A percentile compares a stretch with the other conserved stretches of the same genome.
Conservation (phyloP, 2,329 filamentous ascomycete species). For the Hypoxylon sp. region DNA sequence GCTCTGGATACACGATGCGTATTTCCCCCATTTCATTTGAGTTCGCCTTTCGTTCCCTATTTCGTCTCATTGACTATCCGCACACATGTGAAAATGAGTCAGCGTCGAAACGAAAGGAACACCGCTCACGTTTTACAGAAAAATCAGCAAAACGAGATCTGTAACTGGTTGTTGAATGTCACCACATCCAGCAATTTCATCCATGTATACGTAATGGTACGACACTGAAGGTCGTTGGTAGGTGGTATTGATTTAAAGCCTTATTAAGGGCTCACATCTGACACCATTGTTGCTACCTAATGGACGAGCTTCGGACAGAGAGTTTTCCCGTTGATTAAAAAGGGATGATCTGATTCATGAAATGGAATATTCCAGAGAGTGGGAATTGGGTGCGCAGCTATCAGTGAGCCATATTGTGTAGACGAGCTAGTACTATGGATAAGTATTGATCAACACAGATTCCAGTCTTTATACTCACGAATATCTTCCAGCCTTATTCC, state of each 20-base stretch:
- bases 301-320: neutral
- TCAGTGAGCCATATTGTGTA: neutral
- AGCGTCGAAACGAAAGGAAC: slow-evolving; percentile 3
- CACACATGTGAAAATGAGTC: neutral
- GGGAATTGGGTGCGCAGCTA: neutral
- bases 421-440: neutral
- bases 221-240: neutral
- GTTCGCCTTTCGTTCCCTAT: slow-evolving; percentile 1
- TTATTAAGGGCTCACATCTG: slow-evolving; percentile 3
- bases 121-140: slow-evolving; percentile 5
- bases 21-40: neutral
- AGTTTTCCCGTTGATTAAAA: slow-evolving; percentile 5
- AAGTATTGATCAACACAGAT: neutral
- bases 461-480: neutral
- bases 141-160: neutral
- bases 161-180: neutral
- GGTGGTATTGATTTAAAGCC: slow-evolving; percentile 7
- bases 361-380: neutral
- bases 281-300: neutral
- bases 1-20: neutral
- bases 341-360: neutral
- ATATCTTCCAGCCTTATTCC: neutral
- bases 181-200: neutral
- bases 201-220: slow-evolving; percentile 4
- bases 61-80: neutral